Base-by-base conservation (phyloP, 345 rosid species). In the Salix purpurea region DNA sequence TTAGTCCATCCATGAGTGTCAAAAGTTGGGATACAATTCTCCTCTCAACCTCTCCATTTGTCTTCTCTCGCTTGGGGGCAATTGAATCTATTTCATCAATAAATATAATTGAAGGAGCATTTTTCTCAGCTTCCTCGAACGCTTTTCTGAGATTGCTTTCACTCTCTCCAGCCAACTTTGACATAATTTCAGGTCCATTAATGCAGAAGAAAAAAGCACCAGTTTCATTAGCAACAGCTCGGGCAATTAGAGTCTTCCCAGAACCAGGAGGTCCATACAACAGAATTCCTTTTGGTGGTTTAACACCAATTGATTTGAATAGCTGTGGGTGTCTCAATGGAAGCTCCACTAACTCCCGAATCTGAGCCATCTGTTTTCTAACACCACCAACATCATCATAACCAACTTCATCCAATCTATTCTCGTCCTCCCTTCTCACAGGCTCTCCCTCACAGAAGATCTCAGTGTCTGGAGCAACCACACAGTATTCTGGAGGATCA, bases 301-400 rank as follows among this genome's bases (percentile, higher is more conserved):
- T 95, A 74, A 95, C 99, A 84, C 99, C 99, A 82, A 95, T 95
- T 4, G 99, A 95, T 76, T 95, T 95, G 76, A 95, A 95, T 3
- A 95, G 88, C 74, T 93, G 99, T 6, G 97, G 99, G 76, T 95
- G 99, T 83, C 99, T 90, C 77, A 95, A 65, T 16, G 97, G 97
- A 73, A 95, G 93, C 82, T 95, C 99, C 72, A 95, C 99, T 44
- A 93, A 78, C 79, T 95, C 98, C 69, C 99, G 85, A 83, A 95
- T 95, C 86, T 93, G 97, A 79, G 99, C 99, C 99, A 95, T 95
- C 69, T 95, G 97, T 78, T 93, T 95, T 79, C 99, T 95, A 36
- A 95, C 99, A 69, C 99, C 99, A 74, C 99, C 97, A 84, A 95
- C 99, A 85, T 95, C 97, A 79, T 95, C 99, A 80, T 93, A 95